A percentile compares a stretch with the other conserved stretches of the same genome.
These are phyloP conservation scores for Hydnomerulius pinastri DNA, from an alignment of 768 basidiomycete genomes.

Conservation along the genomic window DNA sequence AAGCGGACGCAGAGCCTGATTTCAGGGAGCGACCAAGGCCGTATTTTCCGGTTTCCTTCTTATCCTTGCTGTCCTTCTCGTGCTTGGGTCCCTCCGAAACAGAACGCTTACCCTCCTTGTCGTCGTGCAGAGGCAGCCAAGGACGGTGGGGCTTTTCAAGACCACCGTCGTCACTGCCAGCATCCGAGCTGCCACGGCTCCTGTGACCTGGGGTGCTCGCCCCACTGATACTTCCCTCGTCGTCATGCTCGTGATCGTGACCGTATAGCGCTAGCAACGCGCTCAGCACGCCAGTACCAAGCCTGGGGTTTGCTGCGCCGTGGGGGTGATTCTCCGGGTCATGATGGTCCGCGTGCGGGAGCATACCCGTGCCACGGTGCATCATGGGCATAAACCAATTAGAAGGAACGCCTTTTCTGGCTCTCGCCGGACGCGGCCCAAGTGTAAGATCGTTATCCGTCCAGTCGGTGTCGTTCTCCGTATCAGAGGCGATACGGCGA, in stretches of 20 bases:
- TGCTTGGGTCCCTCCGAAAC: slow-evolving; percentile 2
- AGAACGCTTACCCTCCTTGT: not conserved
- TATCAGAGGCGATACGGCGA: slow-evolving; percentile 9
- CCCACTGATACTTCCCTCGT: slow-evolving; percentile 26
- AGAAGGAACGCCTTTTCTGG: slow-evolving; percentile 18
- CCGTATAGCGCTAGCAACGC: slow-evolving; percentile 66
- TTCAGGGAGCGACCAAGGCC: slow-evolving; percentile 21
- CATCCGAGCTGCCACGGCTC: slow-evolving; percentile 24
- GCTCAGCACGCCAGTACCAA: slow-evolving; percentile 60
- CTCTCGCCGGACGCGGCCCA: slow-evolving; percentile 1
- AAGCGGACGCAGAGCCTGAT: slow-evolving; percentile 19
- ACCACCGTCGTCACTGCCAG: slow-evolving; percentile 17
- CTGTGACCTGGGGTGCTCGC: slow-evolving; percentile 17
- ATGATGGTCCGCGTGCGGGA: not conserved
- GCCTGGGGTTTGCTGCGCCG: slow-evolving; percentile 12
- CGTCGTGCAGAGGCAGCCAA: slow-evolving; percentile 20
- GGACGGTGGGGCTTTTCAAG: slow-evolving; percentile 20
- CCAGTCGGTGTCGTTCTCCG: slow-evolving; percentile 9
- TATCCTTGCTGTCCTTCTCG: not conserved
- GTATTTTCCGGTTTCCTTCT: slow-evolving; percentile 1
- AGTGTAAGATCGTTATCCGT: not conserved
- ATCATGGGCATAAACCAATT: slow-evolving; percentile 16
- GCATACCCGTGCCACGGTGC: slow-evolving; percentile 3
- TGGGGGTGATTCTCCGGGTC: slow-evolving; percentile 6
- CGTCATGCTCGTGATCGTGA: slow-evolving; percentile 28